A percentile compares a stretch with the other conserved stretches of the same genome.
phyloP scores from a whole-genome alignment of 2,329 filamentous ascomycete genomes.

The Arthrinium puccinioides region DNA sequence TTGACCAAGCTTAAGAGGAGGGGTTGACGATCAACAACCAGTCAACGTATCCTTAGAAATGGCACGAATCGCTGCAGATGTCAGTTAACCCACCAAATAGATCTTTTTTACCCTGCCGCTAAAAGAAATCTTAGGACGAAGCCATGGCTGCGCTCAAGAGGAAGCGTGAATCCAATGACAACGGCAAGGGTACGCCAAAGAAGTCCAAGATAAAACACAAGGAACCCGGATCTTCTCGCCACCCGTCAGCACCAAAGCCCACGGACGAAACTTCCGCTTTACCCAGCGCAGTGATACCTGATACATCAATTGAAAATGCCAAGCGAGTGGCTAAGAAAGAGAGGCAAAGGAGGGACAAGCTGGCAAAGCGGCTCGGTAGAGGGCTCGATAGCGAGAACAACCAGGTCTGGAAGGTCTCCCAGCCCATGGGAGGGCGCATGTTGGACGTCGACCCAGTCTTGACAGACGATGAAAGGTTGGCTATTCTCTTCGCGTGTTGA shows the following conservation, averaged over 20 bases:
- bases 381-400: background rate
- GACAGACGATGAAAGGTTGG: slow-evolving; percentile 53
- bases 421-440: slow-evolving; percentile 59
- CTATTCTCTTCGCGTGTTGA: slow-evolving; percentile 2
- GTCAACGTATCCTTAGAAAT: no score
- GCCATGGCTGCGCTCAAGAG: slow-evolving; percentile 33
- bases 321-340: no score
- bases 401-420: slow-evolving; percentile 49
- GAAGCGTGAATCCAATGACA: slow-evolving; percentile 37
- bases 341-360: slow-evolving; percentile 5
- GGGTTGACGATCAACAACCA: no score
- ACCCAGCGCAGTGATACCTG: background rate
- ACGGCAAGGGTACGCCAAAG: slow-evolving; percentile 29
- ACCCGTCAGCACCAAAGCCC: slow-evolving; percentile 6
- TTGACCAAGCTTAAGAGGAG: no score
- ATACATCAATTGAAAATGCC: no score
- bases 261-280: slow-evolving; percentile 1
- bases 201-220: slow-evolving; percentile 10
- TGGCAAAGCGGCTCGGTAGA: slow-evolving; percentile 2
- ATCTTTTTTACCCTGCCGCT: slow-evolving; percentile 2
- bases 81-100: no score
- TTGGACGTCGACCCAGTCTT: slow-evolving; percentile 58
- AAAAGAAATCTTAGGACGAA: slow-evolving; percentile 18
- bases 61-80: no score
- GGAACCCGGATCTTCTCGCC: background rate